Conservation (phyloP, 2,329 filamentous ascomycete genomes). For the Sporothrix pseudoabietina region DNA sequence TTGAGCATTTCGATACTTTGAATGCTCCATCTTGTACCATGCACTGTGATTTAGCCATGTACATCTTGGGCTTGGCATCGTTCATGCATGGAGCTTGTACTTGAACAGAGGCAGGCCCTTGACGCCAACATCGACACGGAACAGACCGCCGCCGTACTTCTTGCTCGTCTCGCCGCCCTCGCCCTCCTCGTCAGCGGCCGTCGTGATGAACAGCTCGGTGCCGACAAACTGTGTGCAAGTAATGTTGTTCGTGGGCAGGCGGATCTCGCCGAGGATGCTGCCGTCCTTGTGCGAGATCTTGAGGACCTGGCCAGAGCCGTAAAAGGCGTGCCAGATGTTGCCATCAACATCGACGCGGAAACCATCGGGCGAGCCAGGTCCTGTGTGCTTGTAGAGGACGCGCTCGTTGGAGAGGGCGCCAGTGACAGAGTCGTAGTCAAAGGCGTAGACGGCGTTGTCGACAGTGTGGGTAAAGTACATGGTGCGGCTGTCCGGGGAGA, state of each 20-base stretch:
- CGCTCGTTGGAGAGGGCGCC: conserved; percentile 69
- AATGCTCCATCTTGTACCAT: neutral
- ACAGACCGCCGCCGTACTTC: conserved; percentile 69
- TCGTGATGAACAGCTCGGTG: conserved; percentile 75
- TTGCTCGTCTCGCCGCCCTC: conserved; percentile 65
- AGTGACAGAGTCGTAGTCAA: conserved; percentile 68
- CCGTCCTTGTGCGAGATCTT: conserved; percentile 68
- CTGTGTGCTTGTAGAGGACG: conserved; percentile 70
- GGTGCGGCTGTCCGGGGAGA: conserved; percentile 70
- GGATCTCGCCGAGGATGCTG: conserved; percentile 71
- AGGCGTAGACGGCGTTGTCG: conserved; percentile 68
- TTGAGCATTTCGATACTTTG: too few relatives aligned
- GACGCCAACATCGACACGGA: conserved; percentile 75
- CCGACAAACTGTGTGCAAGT: conserved; percentile 83
- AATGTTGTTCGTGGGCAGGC: conserved; percentile 74
- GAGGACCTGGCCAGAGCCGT: conserved; percentile 74
- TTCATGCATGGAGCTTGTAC: conserved; percentile 56
- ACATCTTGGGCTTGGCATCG: neutral
- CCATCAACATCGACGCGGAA: conserved; percentile 82
- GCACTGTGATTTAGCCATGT: neutral
- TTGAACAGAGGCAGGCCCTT: conserved; percentile 64
- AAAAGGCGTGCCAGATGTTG: conserved; percentile 88
- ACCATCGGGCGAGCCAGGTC: conserved; percentile 73
- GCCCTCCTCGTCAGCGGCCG: conserved; percentile 66
- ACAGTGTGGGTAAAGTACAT: conserved; percentile 86